Conservation (phyloP, 1,284 basidiomycete genomes). For the Cutaneotrichosporon dermatis region DNA sequence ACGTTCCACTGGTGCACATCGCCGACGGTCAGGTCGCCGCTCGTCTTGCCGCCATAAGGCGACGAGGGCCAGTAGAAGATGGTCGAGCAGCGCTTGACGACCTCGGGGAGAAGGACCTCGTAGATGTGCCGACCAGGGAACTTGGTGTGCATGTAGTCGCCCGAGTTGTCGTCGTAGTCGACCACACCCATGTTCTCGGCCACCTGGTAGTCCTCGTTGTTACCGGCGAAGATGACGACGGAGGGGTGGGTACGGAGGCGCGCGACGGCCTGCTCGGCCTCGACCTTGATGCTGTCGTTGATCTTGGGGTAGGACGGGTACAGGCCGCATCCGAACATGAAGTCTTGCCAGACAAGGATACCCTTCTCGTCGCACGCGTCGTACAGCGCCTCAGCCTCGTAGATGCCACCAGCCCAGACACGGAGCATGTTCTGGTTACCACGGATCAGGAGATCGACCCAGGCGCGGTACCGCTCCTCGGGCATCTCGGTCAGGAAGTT, state of each 20-base stretch:
- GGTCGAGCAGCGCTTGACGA: constrained; percentile 62
- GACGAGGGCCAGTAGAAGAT: constrained; percentile 76
- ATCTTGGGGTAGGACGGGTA: constrained; percentile 54
- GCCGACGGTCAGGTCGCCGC: constrained; percentile 69
- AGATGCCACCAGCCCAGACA: constrained; percentile 56
- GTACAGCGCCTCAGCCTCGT: constrained; percentile 54
- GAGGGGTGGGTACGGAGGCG: constrained; percentile 52
- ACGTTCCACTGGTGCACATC: constrained; percentile 91
- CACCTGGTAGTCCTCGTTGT: constrained; percentile 70
- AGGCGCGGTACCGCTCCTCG: constrained; percentile 50
- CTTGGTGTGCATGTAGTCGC: constrained; percentile 73
- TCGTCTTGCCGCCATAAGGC: constrained; percentile 77
- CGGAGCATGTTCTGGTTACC: constrained; percentile 57
- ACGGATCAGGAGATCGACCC: constrained; percentile 51
- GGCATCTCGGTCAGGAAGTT: constrained; percentile 73
- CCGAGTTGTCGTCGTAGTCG: constrained; percentile 72
- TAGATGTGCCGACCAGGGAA: constrained; percentile 86
- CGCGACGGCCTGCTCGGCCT: constrained; percentile 52
- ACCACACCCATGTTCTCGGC: constrained; percentile 72
- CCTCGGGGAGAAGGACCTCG: constrained; percentile 69
- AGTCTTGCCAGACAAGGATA: constrained; percentile 56
- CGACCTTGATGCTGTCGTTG: constrained; percentile 49
- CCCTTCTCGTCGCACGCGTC: constrained; percentile 61
- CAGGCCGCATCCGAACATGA: constrained; percentile 57
- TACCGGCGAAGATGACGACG: constrained; percentile 82